phyloP scores from a whole-genome alignment of 2,329 filamentous ascomycete genomes.

The Microdochium bolleyi region DNA sequence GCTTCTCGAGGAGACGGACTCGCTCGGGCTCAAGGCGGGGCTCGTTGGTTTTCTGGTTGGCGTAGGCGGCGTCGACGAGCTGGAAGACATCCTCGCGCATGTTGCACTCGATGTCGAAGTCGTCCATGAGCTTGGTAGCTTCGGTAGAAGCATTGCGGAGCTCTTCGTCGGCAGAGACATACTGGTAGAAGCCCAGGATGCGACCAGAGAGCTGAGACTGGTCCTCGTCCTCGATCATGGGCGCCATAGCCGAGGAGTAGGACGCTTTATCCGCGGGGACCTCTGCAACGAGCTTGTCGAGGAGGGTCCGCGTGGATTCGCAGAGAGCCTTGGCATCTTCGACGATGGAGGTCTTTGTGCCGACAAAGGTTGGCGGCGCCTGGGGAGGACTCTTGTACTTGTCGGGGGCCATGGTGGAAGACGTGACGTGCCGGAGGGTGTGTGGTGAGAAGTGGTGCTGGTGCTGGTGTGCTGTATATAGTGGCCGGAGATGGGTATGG shows the following conservation, averaged over 20 bases:
- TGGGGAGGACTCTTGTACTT: conserved; percentile 70
- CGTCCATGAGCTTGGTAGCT: conserved; percentile 67
- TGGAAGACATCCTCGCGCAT: conserved; percentile 79
- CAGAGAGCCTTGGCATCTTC: conserved; percentile 60
- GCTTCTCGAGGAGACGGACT: conserved; percentile 65
- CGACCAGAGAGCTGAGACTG: conserved; percentile 46
- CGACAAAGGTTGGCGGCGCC: conserved; percentile 68
- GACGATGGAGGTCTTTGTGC: conserved; percentile 61
- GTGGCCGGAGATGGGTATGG: conserved; percentile 39
- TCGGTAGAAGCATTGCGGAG: conserved; percentile 70
- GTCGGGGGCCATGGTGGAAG: conserved; percentile 54
- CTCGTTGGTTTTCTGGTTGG: conserved; percentile 44
- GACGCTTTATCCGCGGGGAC: conserved; percentile 42
- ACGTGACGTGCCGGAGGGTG: conserved; percentile 28
- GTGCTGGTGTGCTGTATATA: conserved; percentile 13
- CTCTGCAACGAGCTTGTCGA: conserved; percentile 61
- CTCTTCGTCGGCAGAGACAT: conserved; percentile 60
- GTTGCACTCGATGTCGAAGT: conserved; percentile 68
- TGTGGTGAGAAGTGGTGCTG: conserved; percentile 5
- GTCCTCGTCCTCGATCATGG: conserved; percentile 70
- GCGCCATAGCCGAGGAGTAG: conserved; percentile 49
- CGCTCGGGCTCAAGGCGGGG: conserved; percentile 59
- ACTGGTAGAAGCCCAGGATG: conserved; percentile 74
- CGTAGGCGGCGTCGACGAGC: conserved; percentile 51
- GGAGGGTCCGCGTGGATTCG: conserved; percentile 50